Evolutionary conservation across 2,329 filamentous ascomycete genomes (phyloP).

Genomic region (Calonectria pseudoreteaudii): DNA sequence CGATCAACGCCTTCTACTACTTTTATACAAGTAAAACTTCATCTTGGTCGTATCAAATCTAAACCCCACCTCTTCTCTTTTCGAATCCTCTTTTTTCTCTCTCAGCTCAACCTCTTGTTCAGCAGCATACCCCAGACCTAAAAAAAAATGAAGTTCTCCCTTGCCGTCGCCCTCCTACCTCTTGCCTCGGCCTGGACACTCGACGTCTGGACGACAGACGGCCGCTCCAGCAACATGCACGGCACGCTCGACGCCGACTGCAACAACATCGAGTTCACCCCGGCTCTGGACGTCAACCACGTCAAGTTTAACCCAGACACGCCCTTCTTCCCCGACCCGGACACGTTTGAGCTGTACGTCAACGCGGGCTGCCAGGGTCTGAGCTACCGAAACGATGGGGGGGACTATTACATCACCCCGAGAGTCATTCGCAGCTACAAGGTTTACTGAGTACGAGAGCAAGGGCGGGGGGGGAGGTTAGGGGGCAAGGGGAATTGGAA

Average conservation of each 20-base stretch:
- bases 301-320: conserved; percentile 18
- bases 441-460: not conserved
- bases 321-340: not conserved
- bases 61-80: not conserved
- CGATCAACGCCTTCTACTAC: not conserved
- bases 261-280: conserved; percentile 5
- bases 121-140: not conserved
- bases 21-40: not conserved
- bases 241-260: conserved; percentile 4
- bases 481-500: no score
- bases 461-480: no score
- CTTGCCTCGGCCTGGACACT: conserved; percentile 10
- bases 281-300: conserved; percentile 8
- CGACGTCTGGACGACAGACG: conserved; percentile 12
- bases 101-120: not conserved
- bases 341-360: conserved; percentile 17
- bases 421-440: conserved; percentile 19
- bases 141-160: conserved; percentile 5
- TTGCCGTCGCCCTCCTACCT: not conserved
- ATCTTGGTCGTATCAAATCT: not conserved
- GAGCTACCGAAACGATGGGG: conserved; percentile 5
- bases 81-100: no score
- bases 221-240: conserved; percentile 13
- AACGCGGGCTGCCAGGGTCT: not conserved
- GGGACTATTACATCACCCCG: conserved; percentile 15